These are phyloP conservation scores for Tremella fuciformis DNA, from an alignment of 768 basidiomycete genomes.

Conservation along the genomic window DNA sequence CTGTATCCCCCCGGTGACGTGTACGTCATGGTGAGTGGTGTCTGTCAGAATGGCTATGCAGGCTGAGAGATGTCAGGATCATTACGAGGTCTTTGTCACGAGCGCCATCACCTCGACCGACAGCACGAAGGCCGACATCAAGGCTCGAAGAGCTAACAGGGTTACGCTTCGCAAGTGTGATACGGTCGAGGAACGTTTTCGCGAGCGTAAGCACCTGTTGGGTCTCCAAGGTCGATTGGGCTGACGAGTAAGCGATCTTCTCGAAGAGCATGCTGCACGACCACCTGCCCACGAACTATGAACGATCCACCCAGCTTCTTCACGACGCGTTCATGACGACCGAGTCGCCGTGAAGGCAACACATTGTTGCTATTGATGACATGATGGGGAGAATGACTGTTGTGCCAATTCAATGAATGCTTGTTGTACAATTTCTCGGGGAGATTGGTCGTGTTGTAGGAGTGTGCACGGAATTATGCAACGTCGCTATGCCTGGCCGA, in stretches of 20 bases:
- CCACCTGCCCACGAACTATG: slow-evolving; percentile 44
- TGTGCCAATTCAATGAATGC: background rate
- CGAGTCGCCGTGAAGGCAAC: background rate
- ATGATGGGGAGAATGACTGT: background rate
- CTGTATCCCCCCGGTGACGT: slow-evolving; percentile 50
- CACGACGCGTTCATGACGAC: slow-evolving; percentile 20
- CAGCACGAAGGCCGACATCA: background rate
- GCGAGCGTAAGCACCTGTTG: slow-evolving; percentile 68
- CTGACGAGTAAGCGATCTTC: slow-evolving; percentile 34
- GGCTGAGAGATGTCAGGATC: slow-evolving; percentile 6
- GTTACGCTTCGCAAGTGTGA: background rate
- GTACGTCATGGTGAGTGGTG: slow-evolving; percentile 44
- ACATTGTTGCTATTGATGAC: background rate
- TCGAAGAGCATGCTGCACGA: slow-evolving; percentile 44
- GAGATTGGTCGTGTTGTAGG: background rate
- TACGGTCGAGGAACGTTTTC: slow-evolving; percentile 37
- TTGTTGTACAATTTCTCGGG: background rate
- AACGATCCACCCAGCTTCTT: slow-evolving; percentile 39
- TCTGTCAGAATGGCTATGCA: background rate
- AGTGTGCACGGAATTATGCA: background rate
- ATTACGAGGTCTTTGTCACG: slow-evolving; percentile 6
- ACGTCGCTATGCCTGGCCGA: background rate
- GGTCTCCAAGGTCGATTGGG: slow-evolving; percentile 58
- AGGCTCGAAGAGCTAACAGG: slow-evolving; percentile 3
- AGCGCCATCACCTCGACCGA: background rate